Evolutionary conservation across 2,329 filamentous ascomycete genomes (phyloP).

Genomic region (Talaromyces funiculosus): DNA sequence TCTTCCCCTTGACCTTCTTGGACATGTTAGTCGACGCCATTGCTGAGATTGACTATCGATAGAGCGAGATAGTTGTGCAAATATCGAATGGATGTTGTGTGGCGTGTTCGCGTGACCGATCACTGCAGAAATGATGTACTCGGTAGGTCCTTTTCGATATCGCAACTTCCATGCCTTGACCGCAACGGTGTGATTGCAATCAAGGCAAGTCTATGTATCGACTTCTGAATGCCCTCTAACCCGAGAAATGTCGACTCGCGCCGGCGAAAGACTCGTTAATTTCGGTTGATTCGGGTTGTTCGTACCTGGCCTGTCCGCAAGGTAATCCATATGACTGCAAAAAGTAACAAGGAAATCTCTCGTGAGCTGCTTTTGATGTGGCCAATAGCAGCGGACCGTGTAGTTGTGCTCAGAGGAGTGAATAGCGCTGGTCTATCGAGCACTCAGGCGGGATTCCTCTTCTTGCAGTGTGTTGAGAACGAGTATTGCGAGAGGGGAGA

Average conservation of each 20-base stretch:
- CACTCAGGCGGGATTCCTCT: conserved; percentile 19
- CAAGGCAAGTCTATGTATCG: conserved; percentile 1
- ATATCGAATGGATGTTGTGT: conserved; percentile 40
- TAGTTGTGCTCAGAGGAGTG: conserved; percentile 7
- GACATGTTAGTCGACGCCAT: conserved; percentile 48
- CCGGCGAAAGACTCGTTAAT: not conserved
- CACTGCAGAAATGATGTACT: conserved; percentile 15
- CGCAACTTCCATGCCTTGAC: conserved; percentile 20
- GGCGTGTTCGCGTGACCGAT: conserved; percentile 37
- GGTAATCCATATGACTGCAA: not conserved
- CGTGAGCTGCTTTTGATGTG: not conserved
- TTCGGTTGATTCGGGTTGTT: conserved; percentile 7
- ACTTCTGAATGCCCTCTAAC: not conserved
- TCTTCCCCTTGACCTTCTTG: conserved; percentile 82
- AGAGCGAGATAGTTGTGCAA: conserved; percentile 32
- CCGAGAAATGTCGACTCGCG: not conserved
- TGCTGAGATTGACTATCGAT: conserved; percentile 18
- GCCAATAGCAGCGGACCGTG: not conserved
- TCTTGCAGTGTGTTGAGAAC: conserved; percentile 14
- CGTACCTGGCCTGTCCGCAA: conserved; percentile 7
- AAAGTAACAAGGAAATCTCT: not conserved
- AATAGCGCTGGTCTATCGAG: conserved; percentile 17
- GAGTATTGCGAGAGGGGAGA: conserved; percentile 21
- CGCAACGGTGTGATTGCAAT: conserved; percentile 15
- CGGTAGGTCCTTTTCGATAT: conserved; percentile 12